phyloP scores from a whole-genome alignment of 202 grass and related monocot species.

The Elaeis oleifera region DNA sequence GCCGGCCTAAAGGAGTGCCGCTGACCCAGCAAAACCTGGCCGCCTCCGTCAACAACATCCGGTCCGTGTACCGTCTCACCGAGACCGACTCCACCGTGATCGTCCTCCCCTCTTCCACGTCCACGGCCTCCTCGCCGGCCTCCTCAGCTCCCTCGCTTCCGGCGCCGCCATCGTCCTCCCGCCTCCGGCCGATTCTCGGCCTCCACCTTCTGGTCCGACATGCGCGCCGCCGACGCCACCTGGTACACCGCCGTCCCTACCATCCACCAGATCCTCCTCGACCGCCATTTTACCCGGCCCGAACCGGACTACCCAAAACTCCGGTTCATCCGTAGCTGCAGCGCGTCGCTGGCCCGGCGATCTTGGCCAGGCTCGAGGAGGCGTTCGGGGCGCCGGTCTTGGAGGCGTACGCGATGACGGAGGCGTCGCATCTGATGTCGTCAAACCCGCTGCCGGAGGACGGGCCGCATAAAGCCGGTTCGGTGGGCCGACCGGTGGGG shows the following conservation, averaged over 20 bases:
- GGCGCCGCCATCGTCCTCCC: conserved; percentile 47
- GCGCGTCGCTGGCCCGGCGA: conserved; percentile 78
- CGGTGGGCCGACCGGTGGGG: conserved; percentile 55
- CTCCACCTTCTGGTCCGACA: conserved; percentile 84
- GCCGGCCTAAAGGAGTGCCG: conserved; percentile 82
- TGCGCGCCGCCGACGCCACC: conserved; percentile 43
- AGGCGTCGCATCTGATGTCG: conserved; percentile 78
- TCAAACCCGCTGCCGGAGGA: conserved; percentile 66
- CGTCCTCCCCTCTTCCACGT: conserved; percentile 84
- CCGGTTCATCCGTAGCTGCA: conserved; percentile 89
- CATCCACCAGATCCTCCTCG: conserved; percentile 91
- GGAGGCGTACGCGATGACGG: conserved; percentile 96
- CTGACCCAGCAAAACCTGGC: conserved; percentile 87
- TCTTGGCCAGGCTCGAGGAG: conserved; percentile 53
- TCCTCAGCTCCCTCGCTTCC: conserved; percentile 50
- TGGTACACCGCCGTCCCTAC: conserved; percentile 96
- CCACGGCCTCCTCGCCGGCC: conserved; percentile 64
- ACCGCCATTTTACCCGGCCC: conserved; percentile 43
- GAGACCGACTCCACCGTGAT: conserved; percentile 66
- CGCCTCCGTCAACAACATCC: conserved; percentile 65
- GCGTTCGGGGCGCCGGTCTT: conserved; percentile 57
- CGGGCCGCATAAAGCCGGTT: conserved; percentile 40
- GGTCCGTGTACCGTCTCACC: conserved; percentile 39
- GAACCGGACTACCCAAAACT: conserved; percentile 38
- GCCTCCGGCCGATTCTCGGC: conserved; percentile 63